Base-by-base conservation (phyloP, 2,329 filamentous ascomycete species). In the Talaromyces sp. region DNA sequence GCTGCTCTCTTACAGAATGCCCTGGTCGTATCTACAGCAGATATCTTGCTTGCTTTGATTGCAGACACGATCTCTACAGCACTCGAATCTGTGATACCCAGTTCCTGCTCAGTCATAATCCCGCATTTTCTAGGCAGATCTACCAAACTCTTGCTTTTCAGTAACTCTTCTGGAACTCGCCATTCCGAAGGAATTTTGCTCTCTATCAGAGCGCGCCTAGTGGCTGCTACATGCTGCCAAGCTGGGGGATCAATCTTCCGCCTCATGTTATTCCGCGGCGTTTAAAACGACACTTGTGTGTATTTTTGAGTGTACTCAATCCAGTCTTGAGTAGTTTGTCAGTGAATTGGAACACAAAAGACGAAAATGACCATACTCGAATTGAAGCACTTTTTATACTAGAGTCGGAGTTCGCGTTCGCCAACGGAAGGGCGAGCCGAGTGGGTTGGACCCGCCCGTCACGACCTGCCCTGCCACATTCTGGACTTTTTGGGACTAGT, bases 1-100 rank as follows among this genome's bases (percentile, higher is more conserved):
- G 67, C 67, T 3, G 71, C 65, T 31, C 65, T 62, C 61, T 81
- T 81, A 67, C 78, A 80, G 62, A 80, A 86, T 0, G 83, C 82
- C 19, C 3, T 54, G 5, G 60, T 65, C 10, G 61, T 12, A 26
- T 63, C 56, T 6, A 59, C 57, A 3, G 60, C 54, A 4, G 53
- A 57, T 24, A 59, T 50, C 31, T 32, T 57, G 14, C 29, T 35
- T 12, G 43, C 35, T 12, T 43, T 46, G 11, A 63, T 59, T 26
- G 46, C 41, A 11, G 43, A 14, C 9, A 63, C 32, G n/a, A 63
- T 46, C 27, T 58, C 35, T 14, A 63, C 60, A 5, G 56, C 57
- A 3, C n/a, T 57, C 14, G 48, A 50, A 10, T 58, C 54, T 1
- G 57, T 63, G 41, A 63, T 60, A 21, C 19, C 24, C 11, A 62